Evolutionary conservation across 2,329 filamentous ascomycete species (phyloP), one percentile per base, ranked within the genome.

Genomic region (Colletotrichum sp.): DNA sequence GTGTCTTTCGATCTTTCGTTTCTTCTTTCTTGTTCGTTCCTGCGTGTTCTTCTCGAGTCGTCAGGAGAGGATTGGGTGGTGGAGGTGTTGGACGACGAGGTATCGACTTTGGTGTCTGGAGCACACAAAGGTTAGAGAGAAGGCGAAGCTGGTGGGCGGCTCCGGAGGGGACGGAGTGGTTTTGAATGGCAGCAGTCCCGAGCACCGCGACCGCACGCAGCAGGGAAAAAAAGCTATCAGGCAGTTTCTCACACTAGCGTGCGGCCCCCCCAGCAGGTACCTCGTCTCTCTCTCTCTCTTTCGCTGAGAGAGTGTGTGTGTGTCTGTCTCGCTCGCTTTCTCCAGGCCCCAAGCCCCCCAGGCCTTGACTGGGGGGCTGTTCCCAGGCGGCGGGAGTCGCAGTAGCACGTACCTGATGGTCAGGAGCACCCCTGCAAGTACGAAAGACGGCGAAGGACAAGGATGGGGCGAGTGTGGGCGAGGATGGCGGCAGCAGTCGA

Each of bases 91-190:
- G 72, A 60, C 70, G 39, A 57, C 24, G 60, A 44, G 66, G 18
- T 49, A 49, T 32, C 59, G 68, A 28, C 66, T 76, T 77, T 77
- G 75, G 75, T 76, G 76, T 76, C 68, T 77, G 60, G 66, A 76
- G 74, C 70, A 76, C 68, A 76, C 74, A 71, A 76, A 76, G 74
- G 59, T 71, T 74, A 26, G 62, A 55, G 66, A 67, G 59, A 62
- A 75, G 59, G 28, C 39, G 66, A 57, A 64, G 49, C 49, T 71
- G 65, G n/a, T 64, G 72, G 49, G 71, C 72, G 67, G 68, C 72
- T 71, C 63, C 68, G 72, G 76, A 77, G 76, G 76, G 72, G 64
- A 77, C 64, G 76, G 72, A 75, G 76, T 77, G 68, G 72, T 76
- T 77, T 77, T 77, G 76, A 77, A 77, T 75, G 72, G 72, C 71